These are phyloP conservation scores for Pezicula carpinea DNA, from an alignment of 2,329 filamentous ascomycete species.

Conservation along the genomic window DNA sequence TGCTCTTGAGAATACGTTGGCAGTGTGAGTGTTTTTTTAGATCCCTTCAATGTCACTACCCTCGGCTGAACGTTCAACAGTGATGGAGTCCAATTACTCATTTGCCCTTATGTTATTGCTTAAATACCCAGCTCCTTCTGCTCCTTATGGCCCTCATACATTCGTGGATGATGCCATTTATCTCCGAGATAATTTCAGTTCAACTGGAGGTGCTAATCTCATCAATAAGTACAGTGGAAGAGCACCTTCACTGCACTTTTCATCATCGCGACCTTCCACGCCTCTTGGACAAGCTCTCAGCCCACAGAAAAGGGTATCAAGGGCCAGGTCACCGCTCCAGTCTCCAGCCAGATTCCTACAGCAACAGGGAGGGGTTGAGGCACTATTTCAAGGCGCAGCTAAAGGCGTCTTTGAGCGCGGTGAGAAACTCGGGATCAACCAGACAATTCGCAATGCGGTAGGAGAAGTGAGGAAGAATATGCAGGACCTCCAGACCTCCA, in stretches of 20 bases:
- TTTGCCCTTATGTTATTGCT: conserved; percentile 76
- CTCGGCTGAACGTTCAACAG: conserved; percentile 37
- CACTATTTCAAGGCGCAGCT: conserved; percentile 70
- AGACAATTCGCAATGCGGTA: conserved; percentile 75
- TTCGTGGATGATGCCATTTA: conserved; percentile 85
- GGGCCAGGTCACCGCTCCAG: conserved; percentile 23
- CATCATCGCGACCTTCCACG: conserved; percentile 22
- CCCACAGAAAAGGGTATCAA: conserved; percentile 16
- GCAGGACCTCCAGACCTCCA: conserved; percentile 57
- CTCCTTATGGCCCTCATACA: conserved; percentile 63
- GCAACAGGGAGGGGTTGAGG: conserved; percentile 56
- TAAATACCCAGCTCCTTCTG: conserved; percentile 68
- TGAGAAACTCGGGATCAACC: conserved; percentile 75
- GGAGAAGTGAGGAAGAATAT: conserved; percentile 76
- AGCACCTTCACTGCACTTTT: conserved; percentile 33
- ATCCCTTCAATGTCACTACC: background rate
- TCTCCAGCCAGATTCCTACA: conserved; percentile 36
- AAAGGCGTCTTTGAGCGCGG: conserved; percentile 69
- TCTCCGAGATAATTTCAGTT: conserved; percentile 59
- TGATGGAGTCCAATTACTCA: conserved; percentile 85
- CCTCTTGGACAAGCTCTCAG: conserved; percentile 22
- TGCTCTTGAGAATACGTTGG: conserved; percentile 91
- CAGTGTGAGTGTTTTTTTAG: conserved; percentile 53
- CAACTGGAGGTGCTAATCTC: conserved; percentile 57
- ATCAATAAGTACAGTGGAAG: conserved; percentile 67